A percentile compares a stretch with the other conserved stretches of the same genome.
Conservation (phyloP, 106 monocot species). For the Acorus gramineus region DNA sequence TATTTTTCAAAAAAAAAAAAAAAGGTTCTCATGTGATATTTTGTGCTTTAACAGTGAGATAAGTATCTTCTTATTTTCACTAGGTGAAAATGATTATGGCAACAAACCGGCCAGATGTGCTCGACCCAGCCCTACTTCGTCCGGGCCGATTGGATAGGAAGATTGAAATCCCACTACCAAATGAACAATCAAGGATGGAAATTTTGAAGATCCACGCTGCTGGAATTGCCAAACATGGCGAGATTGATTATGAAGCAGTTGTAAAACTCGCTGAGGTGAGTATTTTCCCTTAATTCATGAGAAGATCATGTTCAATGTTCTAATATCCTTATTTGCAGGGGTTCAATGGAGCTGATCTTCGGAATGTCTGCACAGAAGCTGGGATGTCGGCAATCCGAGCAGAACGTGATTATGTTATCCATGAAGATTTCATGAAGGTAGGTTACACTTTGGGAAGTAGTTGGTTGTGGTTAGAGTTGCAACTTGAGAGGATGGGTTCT, state of each 20-base stretch:
- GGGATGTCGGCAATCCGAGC: constrained; percentile 96
- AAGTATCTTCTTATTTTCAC: neutral
- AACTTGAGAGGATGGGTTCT: too few species aligned
- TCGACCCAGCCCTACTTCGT: constrained; percentile 90
- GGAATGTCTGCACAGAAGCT: constrained; percentile 94
- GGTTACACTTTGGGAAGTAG: neutral
- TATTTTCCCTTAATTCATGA: neutral
- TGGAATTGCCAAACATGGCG: constrained; percentile 92
- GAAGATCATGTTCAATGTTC: neutral
- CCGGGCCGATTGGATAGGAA: constrained; percentile 89
- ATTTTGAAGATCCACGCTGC: constrained; percentile 96
- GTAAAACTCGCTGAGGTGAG: constrained; percentile 88
- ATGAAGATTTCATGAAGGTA: constrained; percentile 99
- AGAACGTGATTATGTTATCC: constrained; percentile 91
- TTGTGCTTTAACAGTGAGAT: too few species aligned
- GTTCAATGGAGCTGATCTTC: constrained; percentile 94
- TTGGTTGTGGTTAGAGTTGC: too few species aligned
- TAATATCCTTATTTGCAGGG: constrained; percentile 32
- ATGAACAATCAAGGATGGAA: constrained; percentile 93
- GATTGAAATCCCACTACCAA: constrained; percentile 93
- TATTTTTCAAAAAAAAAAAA: too few species aligned
- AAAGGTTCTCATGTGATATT: too few species aligned
- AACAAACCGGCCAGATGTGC: constrained; percentile 89
- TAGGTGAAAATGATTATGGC: constrained; percentile 99
- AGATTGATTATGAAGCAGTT: constrained; percentile 90